Evolutionary conservation across 2,329 filamentous ascomycete species (phyloP), one percentile per base, ranked within the genome.

Genomic region (Aaosphaeria arxii): DNA sequence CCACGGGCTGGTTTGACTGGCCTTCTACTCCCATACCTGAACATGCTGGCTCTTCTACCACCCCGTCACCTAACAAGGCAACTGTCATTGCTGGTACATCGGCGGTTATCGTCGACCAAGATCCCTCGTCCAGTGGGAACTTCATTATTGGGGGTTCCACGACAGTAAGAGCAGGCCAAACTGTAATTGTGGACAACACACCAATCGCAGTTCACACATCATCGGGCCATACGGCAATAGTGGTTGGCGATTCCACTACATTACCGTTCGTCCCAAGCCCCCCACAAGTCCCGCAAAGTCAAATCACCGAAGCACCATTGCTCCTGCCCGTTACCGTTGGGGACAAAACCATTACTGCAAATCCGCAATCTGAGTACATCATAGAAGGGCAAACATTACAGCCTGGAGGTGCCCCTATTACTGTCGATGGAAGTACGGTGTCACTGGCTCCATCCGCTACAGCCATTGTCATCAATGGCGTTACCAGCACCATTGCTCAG

Each of bases 401-500:
- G 11, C 64, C 70, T 11, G 69, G 69, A 11, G 67, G 67, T 3
- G 49, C 62, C 4, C 55, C 63, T 4, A 57, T 72, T 28, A 69
- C 62, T 0, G 61, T 74, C 6, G 64, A 64, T 44, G 71, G 57
- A 7, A 73, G 64, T 5, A 60, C 52, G 6, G 44, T 71, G 1
- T 67, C 63, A 2, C 54, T 71, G 2, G 55, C 56, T 24, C 63
- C 67, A 17, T 73, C 66, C 30, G 72, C 60, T 11, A 65, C 63
- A 28, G 70, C 67, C 5, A 50, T 74, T 4, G 51, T 74, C 4
- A 53, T 73, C 13, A 66, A 67, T 45, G 66, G 66, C 24, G 56
- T 53, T 13, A 62, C 59, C 5, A 58, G 59, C 4, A 46, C 55
- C 17, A 45, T 69, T 4, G 44, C 46, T 0, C 52, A 61, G 6